Base-by-base conservation (phyloP, 129 eudicot species). In the Smallanthus sonchifolius region DNA sequence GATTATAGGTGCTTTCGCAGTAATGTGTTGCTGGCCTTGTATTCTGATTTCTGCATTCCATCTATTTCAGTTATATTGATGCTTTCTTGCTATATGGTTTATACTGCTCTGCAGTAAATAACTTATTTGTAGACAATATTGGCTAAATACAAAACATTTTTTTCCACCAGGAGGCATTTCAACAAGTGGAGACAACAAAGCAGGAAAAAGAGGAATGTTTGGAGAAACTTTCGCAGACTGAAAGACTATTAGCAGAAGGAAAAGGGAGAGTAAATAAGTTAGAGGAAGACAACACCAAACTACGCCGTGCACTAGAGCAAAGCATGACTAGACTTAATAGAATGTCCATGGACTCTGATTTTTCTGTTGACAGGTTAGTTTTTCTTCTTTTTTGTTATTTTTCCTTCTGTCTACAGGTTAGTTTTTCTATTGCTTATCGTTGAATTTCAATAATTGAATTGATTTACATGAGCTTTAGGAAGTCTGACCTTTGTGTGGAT, bases 291-390 rank as follows among this genome's bases (percentile, higher is more conserved):
- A 94, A 94, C 77, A 84, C 71, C 66, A 94, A 94, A 79, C 79
- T 94, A 65, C 92, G 99, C 20, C 91, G 97, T 67, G 99, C 97
- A 55, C 89, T 94, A 44, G 99, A 94, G 87, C 96, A 91, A 78
- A 94, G 99, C 83, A 94, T 94, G 99, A 88, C 99, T 16, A 84
- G 97, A 76, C 89, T 94, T 79, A 94, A 94, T 70, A 85, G 99
- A 84, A 94, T 94, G 99, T 94, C 99, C 2, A 80, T 91, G 91
- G 99, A 94, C 69, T 94, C 99, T 54, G 97, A 90, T 83, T 86
- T 79, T 82, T 85, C 88, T 51, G 99, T 94, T 62, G 99, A 94
- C 91, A 88, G 99, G 99, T 94, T 38, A 66, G 83, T 28, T 55
- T 10, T 44, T 28, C 6, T 74, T 47, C 40, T 10, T 56, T 34